Base-by-base conservation (phyloP, 2,329 filamentous ascomycete species). In the Cucurbitaria berberidis region DNA sequence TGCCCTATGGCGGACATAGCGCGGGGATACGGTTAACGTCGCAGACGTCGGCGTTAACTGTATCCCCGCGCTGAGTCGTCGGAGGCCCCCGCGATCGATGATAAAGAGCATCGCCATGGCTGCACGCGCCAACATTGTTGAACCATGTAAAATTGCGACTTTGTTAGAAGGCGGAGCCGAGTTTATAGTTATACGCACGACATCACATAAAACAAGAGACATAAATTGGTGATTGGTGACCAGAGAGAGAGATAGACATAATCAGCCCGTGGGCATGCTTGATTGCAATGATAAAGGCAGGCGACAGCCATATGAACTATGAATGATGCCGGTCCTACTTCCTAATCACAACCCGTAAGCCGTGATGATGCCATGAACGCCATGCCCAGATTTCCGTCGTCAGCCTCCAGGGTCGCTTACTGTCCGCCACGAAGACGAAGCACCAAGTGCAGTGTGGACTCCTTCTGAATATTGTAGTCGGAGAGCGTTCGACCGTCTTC, bases 381-480 rank as follows among this genome's bases (percentile, higher is more conserved):
- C 69, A 51, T 66, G 55, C 67, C 60, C 60, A 60, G 59, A 63
- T 55, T 45, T 53, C 46, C 26, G 60, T 50, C 62, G 53, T 7
- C 30, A 55, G 5, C 30, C 30, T 8, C 16, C 51, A 46, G 43
- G 51, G 24, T 13, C 58, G 42, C 66, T 74, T 83, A 79, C 78
- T 79, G 76, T 50, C 81, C 81, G 58, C 81, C 83, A 74, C 83
- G 83, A 40, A 85, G 80, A 76, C 83, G 80, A 59, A 85, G 79
- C 69, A 87, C 85, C 77, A 87, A 79, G 75, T 87, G 85, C 55
- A 87, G 78, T 1, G 84, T 87, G 48, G 81, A 84, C 78, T 87
- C 85, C 81, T 85, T 85, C 77, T 98, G 93, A 41, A 97, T 97
- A 81, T 97, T 97, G 86, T 97, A 97, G 75, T 97, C 93, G 45